phyloP scores from a whole-genome alignment of 192 early-diverging fungal genomes.

The Coemansia nantahalensis region DNA sequence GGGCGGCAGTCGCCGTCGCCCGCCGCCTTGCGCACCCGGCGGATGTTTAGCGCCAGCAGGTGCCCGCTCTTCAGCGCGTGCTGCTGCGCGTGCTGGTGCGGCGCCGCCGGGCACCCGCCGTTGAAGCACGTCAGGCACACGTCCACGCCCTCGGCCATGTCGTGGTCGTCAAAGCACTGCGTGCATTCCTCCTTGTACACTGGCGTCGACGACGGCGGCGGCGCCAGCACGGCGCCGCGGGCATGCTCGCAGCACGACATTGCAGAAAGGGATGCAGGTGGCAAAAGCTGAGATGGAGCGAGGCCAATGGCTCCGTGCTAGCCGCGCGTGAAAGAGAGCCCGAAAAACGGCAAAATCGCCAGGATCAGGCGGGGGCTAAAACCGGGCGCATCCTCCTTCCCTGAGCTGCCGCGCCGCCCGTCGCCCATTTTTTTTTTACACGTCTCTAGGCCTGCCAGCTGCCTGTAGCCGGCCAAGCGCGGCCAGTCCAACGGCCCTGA shows the following conservation, averaged over 20 bases:
- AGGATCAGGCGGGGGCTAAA: too few species aligned
- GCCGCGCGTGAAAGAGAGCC: too few species aligned
- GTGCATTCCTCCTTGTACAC: slow-evolving; percentile 95
- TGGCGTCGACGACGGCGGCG: slow-evolving; percentile 34
- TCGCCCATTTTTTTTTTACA: too few species aligned
- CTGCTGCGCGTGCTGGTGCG: slow-evolving; percentile 68
- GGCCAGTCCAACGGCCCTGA: too few species aligned
- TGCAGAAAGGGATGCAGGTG: not conserved
- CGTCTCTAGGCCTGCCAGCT: too few species aligned
- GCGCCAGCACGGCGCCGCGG: slow-evolving; percentile 15
- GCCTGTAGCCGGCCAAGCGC: too few species aligned
- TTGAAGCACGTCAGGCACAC: slow-evolving; percentile 96
- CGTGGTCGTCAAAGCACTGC: slow-evolving; percentile 83
- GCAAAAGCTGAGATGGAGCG: too few species aligned
- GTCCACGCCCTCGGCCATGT: slow-evolving; percentile 74
- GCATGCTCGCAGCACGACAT: slow-evolving; percentile 42
- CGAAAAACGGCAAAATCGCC: too few species aligned
- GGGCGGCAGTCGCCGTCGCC: too few species aligned
- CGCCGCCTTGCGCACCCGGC: slow-evolving; percentile 55
- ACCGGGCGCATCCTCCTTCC: too few species aligned
- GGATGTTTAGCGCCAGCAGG: slow-evolving; percentile 81
- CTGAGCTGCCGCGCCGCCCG: too few species aligned
- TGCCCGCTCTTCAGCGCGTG: slow-evolving; percentile 77
- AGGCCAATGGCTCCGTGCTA: too few species aligned
- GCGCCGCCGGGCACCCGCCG: slow-evolving; percentile 70